A percentile compares a stretch with the other conserved stretches of the same genome.
Evolutionary conservation across 441 rosid genomes (phyloP).

Genomic region (Erodium chrysanthum): DNA sequence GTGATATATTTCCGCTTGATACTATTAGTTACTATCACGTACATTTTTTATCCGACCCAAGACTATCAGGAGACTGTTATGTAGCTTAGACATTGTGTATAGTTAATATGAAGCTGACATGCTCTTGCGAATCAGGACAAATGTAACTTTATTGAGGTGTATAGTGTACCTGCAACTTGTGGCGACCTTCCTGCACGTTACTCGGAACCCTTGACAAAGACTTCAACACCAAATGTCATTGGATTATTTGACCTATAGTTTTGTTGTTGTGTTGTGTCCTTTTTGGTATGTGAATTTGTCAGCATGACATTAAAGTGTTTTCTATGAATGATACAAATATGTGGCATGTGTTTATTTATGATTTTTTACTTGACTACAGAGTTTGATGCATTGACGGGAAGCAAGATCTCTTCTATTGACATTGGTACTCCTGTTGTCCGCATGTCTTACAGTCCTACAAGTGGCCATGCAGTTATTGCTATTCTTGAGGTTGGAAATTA

Average conservation of each 20-base stretch:
- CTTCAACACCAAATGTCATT: too few relatives aligned
- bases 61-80: neutral
- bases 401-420: slow-evolving; percentile 71
- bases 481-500: slow-evolving; percentile 57
- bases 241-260: too few relatives aligned
- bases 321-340: slow-evolving; percentile 1
- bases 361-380: slow-evolving; percentile 31
- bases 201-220: neutral
- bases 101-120: neutral
- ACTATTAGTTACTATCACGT: neutral
- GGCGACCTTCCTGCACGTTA: neutral
- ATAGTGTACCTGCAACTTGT: neutral
- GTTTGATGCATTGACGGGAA: slow-evolving; percentile 85
- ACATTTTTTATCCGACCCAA: neutral
- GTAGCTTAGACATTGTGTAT: neutral
- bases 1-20: neutral
- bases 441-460: slow-evolving; percentile 78
- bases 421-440: slow-evolving; percentile 78
- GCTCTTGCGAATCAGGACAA: neutral
- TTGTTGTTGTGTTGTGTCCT: too few relatives aligned
- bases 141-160: neutral
- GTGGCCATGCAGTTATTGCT: slow-evolving; percentile 71
- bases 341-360: neutral
- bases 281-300: too few relatives aligned
- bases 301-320: neutral